Evolutionary conservation across 2,329 filamentous ascomycete species (phyloP), one percentile per base, ranked within the genome.

Genomic region (Penicillium paneum): DNA sequence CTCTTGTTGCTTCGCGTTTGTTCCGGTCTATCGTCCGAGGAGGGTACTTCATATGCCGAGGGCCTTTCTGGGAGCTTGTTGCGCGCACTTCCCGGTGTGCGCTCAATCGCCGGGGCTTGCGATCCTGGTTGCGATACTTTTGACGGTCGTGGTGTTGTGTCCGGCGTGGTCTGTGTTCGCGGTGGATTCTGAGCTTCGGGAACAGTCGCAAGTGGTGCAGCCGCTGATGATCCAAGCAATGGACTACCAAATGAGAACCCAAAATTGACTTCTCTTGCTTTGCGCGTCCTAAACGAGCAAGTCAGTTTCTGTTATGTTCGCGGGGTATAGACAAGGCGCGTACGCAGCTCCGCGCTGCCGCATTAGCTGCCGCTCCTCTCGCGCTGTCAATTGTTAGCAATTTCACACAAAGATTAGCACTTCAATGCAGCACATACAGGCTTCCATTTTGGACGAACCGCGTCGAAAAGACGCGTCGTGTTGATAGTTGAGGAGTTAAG

Each of bases 301-400:
- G 56, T 58, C 44, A 53, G 36, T 34, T 34, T 40, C 21, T 58
- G 63, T 63, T 63, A 56, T 63, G 46, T 61, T 63, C 62, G 65
- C 63, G 62, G 62, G 65, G 63, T 64, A 61, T 51, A 56, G 47
- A 40, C 15, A 54, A 50, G 56, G 62, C 65, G 70, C 78, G 66
- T 78, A 82, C 79, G 76, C 80, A 67, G 81, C 80, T 68, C 81
- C 81, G 65, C 81, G 80, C 70, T 81, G 77, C 70, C 80, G 81
- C 78, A 82, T 80, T 66, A 78, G 78, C 65, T 76, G 76, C 65
- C 79, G 78, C 72, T 82, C 80, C 65, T 79, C 75, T 69, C 80
- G 78, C 68, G 76, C 78, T 80, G 59, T 54, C 45, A 57, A 43
- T 47, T 7, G 49, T 55, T 54, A 56, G 58, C 41, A 40, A 59